Evolutionary conservation across 805 yeast species (phyloP).

Genomic region (Saccharomycopsis sp.): DNA sequence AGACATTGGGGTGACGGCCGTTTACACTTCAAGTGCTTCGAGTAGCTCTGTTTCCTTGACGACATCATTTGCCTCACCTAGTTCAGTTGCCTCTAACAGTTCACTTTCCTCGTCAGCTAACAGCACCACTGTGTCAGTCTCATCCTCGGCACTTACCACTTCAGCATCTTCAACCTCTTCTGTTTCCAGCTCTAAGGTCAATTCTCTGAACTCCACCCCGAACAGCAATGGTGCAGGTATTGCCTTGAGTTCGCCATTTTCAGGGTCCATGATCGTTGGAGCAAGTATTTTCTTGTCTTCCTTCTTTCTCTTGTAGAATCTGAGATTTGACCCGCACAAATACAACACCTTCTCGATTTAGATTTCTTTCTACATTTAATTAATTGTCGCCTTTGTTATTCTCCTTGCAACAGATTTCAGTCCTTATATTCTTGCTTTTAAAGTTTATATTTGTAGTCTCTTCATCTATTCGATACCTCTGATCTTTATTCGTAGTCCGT

Average conservation of each 20-base stretch:
- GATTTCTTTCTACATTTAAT: not conserved
- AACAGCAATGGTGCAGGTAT: not conserved
- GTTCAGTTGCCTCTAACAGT: not conserved
- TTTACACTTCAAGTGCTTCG: no score
- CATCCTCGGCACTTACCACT: not conserved
- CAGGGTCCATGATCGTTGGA: not conserved
- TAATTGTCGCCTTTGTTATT: not conserved
- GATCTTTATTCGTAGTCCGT: no score
- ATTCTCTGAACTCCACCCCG: not conserved
- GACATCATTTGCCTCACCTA: not conserved
- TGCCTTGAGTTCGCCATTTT: not conserved
- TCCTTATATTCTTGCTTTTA: not conserved
- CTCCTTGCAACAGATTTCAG: no score
- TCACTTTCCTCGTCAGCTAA: not conserved
- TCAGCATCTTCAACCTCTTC: not conserved
- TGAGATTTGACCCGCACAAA: not conserved
- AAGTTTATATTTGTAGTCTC: no score
- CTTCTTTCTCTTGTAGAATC: not conserved
- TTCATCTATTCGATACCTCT: not conserved
- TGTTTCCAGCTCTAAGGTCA: not conserved
- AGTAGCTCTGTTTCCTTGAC: not conserved
- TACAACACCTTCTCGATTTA: not conserved
- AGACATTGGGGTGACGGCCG: no score
- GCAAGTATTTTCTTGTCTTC: not conserved
- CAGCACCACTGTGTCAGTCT: not conserved